Evolutionary conservation across 139 green algal genomes (phyloP), one percentile per base, ranked within the genome.

Genomic region (Tetradesmus lagerheimii): DNA sequence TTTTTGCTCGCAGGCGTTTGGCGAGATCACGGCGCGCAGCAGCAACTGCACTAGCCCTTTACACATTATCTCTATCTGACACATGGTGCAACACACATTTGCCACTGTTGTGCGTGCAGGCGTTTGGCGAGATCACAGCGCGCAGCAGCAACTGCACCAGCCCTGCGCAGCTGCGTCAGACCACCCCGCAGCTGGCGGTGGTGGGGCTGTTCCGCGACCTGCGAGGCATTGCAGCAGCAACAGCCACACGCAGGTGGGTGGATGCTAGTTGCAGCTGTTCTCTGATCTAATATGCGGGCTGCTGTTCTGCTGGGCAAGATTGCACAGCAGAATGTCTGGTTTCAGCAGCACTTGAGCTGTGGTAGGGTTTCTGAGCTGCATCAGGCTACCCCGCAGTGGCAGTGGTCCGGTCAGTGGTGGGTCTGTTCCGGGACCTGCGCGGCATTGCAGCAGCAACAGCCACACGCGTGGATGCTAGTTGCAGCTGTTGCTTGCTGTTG

Each of bases 121-220:
- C 64, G 20, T 88, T 88, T 45, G 62, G 43, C 9, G 83, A 88
- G 64, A 80, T 88, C 38, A 66, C 38, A 3, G 71, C 71, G 1
- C 47, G 93, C 85, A 83, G 92, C 82, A 89, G 43, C 64, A 57
- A 85, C 85, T 92, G 50, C 78, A 89, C 88, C 75, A 92, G 89
- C 76, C 87, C 93, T 4, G 89, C 80, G 18, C 90, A 92, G 39
- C 91, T 97, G 35, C 92, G 94, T 16, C 87, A 88, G 62, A 74
- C 88, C 4, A 95, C 97, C 35, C 96, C 96, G 0, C 83, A 94
- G 88, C 85, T 92, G 35, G 95, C 93, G 34, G 94, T 98, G 15
- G 93, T 98, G 0, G 98, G 98, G 15, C 93, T 99, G 43, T 97
- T 99, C 80, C 89, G 98, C 1, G 98, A 99, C 93, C 92, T 99